Evolutionary conservation across 2,329 filamentous ascomycete species (phyloP).

Genomic region (Hypoxylon sp.): DNA sequence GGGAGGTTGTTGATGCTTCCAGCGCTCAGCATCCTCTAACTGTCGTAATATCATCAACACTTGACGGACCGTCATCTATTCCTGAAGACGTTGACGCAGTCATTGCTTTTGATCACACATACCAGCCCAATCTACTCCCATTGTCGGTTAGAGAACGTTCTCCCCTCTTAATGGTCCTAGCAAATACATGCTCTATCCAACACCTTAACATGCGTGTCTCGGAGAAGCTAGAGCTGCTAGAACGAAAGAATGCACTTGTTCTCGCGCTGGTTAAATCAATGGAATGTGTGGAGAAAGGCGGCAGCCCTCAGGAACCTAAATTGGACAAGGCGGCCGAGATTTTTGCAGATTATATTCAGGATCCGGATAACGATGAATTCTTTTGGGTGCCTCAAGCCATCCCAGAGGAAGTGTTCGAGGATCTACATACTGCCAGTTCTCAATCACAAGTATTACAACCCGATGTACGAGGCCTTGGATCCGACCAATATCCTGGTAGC

Average conservation of each 20-base stretch:
- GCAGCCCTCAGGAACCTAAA: constrained; percentile 55
- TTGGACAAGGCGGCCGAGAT: constrained; percentile 63
- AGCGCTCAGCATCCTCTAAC: constrained; percentile 48
- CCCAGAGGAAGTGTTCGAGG: constrained; percentile 65
- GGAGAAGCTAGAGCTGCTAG: constrained; percentile 57
- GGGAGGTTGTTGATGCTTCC: constrained; percentile 39
- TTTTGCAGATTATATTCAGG: constrained; percentile 64
- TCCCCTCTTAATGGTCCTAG: constrained; percentile 65
- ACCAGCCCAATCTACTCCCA: constrained; percentile 55
- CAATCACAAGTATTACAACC: constrained; percentile 55
- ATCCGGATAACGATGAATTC: constrained; percentile 56
- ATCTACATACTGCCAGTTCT: constrained; percentile 58
- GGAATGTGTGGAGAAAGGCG: constrained; percentile 58
- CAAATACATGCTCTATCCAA: constrained; percentile 68
- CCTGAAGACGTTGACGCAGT: constrained; percentile 64
- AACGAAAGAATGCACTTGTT: constrained; percentile 64
- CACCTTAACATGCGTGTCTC: constrained; percentile 67
- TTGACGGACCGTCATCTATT: constrained; percentile 56
- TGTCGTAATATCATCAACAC: constrained; percentile 62
- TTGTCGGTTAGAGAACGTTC: constrained; percentile 48
- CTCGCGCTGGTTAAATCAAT: constrained; percentile 53
- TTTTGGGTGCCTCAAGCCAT: constrained; percentile 64
- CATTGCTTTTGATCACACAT: constrained; percentile 68
- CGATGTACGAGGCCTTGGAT: constrained; percentile 34
- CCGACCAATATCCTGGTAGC: constrained; percentile 43